phyloP scores from a whole-genome alignment of 768 basidiomycete genomes.

The Trametes villosa region DNA sequence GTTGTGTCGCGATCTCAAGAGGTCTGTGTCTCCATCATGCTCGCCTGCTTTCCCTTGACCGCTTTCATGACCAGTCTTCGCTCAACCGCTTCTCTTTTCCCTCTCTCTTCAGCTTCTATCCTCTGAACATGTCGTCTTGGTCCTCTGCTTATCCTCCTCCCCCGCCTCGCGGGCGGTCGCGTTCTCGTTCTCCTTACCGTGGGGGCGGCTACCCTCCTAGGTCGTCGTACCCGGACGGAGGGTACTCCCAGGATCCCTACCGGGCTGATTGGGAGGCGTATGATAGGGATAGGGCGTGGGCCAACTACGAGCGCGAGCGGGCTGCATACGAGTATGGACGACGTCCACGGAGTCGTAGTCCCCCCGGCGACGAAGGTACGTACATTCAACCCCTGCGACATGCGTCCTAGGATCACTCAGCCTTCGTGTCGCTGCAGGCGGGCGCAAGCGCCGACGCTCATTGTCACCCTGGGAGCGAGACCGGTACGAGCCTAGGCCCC shows the following conservation, averaged over 20 bases:
- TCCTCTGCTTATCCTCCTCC: conserved; percentile 69
- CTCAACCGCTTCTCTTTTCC: conserved; percentile 57
- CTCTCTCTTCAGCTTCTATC: conserved; percentile 48
- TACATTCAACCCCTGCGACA: conserved; percentile 2
- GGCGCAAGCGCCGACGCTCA: conserved; percentile 81
- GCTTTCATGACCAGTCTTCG: conserved; percentile 71
- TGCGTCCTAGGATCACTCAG: conserved; percentile 3
- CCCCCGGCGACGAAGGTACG: conserved; percentile 68
- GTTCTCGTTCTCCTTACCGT: conserved; percentile 75
- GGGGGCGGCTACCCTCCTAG: conserved; percentile 59
- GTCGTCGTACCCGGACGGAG: conserved; percentile 58
- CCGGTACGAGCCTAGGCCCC: conserved; percentile 79
- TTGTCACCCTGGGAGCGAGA: conserved; percentile 82
- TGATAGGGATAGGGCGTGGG: conserved; percentile 74
- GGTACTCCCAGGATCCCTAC: conserved; percentile 60
- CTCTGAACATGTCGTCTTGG: conserved; percentile 80
- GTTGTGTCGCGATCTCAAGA: conserved; percentile 62
- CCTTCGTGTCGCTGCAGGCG: conserved; percentile 41
- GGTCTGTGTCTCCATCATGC: conserved; percentile 93
- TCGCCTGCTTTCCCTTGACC: conserved; percentile 74
- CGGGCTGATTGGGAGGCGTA: conserved; percentile 71
- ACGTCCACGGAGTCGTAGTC: conserved; percentile 79
- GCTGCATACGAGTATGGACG: conserved; percentile 67
- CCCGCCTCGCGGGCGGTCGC: conserved; percentile 72
- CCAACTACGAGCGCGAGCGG: conserved; percentile 70